These are phyloP conservation scores for Isabelozyma pseudorhagii DNA, from an alignment of 805 yeast species.

Conservation along the genomic window DNA sequence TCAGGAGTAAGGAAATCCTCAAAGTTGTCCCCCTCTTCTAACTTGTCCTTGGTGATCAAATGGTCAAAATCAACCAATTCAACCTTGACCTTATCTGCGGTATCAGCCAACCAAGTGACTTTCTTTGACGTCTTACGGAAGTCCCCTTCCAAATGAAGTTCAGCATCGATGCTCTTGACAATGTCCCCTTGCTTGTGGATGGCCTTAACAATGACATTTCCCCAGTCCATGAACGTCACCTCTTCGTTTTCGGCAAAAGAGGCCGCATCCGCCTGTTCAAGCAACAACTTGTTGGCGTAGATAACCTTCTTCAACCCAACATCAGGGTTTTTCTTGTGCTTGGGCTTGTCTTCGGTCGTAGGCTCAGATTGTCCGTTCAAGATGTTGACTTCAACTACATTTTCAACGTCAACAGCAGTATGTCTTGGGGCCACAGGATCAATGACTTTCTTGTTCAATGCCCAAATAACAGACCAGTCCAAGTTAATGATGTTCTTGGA, in stretches of 20 bases:
- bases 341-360: constrained; percentile 70
- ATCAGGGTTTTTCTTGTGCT: constrained; percentile 92
- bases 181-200: constrained; percentile 59
- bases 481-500: constrained; percentile 94
- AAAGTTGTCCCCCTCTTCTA: constrained; percentile 91
- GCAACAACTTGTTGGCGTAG: constrained; percentile 57
- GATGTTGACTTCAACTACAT: constrained; percentile 69
- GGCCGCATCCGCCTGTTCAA: constrained; percentile 86
- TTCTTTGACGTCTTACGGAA: constrained; percentile 95
- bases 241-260: constrained; percentile 76
- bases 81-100: constrained; percentile 66
- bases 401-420: constrained; percentile 65
- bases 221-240: constrained; percentile 99
- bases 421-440: constrained; percentile 97
- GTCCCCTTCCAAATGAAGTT: constrained; percentile 89
- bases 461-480: constrained; percentile 98
- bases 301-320: constrained; percentile 82
- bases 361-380: constrained; percentile 64
- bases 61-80: constrained; percentile 92
- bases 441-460: constrained; percentile 92
- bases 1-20: constrained; percentile 87
- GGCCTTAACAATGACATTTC: constrained; percentile 79
- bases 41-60: constrained; percentile 88
- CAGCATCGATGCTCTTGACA: constrained; percentile 67
- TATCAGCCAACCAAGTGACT: constrained; percentile 89